Base-by-base conservation (phyloP, 2,329 filamentous ascomycete genomes). In the Pestalotiopsis sp. region DNA sequence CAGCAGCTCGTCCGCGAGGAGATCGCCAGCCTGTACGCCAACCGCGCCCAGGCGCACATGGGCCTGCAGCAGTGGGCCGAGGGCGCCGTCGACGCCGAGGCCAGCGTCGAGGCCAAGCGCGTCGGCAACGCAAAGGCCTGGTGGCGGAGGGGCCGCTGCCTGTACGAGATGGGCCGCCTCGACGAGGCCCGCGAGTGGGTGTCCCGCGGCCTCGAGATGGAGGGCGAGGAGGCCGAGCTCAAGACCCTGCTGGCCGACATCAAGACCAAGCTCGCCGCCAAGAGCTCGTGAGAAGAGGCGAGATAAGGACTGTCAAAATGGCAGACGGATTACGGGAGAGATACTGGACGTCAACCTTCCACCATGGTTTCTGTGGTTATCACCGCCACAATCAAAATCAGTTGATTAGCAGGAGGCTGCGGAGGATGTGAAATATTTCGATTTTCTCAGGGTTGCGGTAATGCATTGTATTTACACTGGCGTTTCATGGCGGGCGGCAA, bases 91-190 rank as follows among this genome's bases (percentile, higher is more conserved):
- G 96, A 99, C 81, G 95, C 94, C 3, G 92, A 97, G 83, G 88
- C 90, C 38, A 96, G 93, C 78, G 92, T 97, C 58, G 95, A 97
- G 85, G 91, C 93, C 71, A 95, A 95, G 86, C 88, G 90, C 72
- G 87, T 91, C 57, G 94, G 92, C 52, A 98, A 99, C 80, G 90
- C 93, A 1, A 98, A 98, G 88, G 95, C 91, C 0, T 98, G 95
- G 94, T 98, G 94, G 91, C 86, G 96, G 70, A 86, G 93, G 70
- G 96, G 93, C 11, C 90, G 90, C 83, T 97, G 94, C 78, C 81
- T 98, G 77, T 82, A 92, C 72, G 96, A 99, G 88, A 98, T 98
- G 96, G 92, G 92, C 1, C 82, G 95, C 70, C 82, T 93, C 76
- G 90, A 93, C 67, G 95, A 98, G 88, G 94, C 95, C 1, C 85